These are phyloP conservation scores for Castanospermum australe DNA, from an alignment of 306 rosid genomes.

Conservation along the genomic window DNA sequence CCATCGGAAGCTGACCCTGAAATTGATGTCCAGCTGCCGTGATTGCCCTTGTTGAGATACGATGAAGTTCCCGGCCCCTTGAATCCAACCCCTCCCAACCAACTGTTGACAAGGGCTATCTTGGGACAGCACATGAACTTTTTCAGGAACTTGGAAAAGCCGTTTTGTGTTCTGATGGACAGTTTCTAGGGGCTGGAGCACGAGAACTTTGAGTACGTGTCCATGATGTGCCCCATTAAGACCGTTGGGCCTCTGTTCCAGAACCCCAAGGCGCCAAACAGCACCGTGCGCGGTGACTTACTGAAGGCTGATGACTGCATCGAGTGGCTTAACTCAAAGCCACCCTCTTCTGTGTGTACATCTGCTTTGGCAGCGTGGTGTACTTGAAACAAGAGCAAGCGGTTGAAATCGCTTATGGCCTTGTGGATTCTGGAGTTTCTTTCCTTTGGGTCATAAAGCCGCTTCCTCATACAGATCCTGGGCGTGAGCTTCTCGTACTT, in stretches of 20 bases:
- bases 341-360: slow-evolving; percentile 38
- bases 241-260: slow-evolving; percentile 55
- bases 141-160: slow-evolving; percentile 20
- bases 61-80: slow-evolving; percentile 50
- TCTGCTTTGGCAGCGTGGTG: slow-evolving; percentile 52
- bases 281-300: slow-evolving; percentile 29
- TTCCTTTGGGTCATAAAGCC: slow-evolving; percentile 56
- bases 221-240: slow-evolving; percentile 29
- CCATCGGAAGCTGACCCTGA: slow-evolving; percentile 38
- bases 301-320: slow-evolving; percentile 45
- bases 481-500: not conserved
- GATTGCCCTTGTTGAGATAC: slow-evolving; percentile 29
- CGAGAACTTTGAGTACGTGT: slow-evolving; percentile 32
- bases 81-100: slow-evolving; percentile 30
- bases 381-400: slow-evolving; percentile 43
- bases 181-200: slow-evolving; percentile 44
- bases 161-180: slow-evolving; percentile 49
- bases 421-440: slow-evolving; percentile 34
- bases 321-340: slow-evolving; percentile 52
- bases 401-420: slow-evolving; percentile 51
- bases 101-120: slow-evolving; percentile 24
- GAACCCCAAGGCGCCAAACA: slow-evolving; percentile 7
- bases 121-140: slow-evolving; percentile 41
- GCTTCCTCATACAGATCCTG: slow-evolving; percentile 14
- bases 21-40: slow-evolving; percentile 39